Conservation (phyloP, 1,139 yeast genomes). For the Pichia sp. region DNA sequence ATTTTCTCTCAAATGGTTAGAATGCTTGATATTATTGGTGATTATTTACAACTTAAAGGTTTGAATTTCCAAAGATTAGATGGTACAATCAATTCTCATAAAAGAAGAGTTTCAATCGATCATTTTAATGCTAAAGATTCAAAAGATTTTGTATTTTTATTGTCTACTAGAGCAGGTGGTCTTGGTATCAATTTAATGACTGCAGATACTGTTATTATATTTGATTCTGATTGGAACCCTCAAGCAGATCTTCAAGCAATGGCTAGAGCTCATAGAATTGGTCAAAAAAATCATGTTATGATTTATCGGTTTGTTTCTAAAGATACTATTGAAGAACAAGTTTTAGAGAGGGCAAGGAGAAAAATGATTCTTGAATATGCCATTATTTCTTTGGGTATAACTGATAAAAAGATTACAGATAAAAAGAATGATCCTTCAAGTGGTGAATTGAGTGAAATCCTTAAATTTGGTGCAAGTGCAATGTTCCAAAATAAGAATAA, state of each 20-base stretch:
- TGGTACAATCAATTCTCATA: slow-evolving; percentile 94
- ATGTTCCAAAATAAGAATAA: slow-evolving; percentile 86
- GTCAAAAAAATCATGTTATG: slow-evolving; percentile 95
- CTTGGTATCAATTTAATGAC: slow-evolving; percentile 97
- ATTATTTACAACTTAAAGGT: slow-evolving; percentile 86
- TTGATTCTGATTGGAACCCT: slow-evolving; percentile 99
- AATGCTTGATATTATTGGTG: slow-evolving; percentile 91
- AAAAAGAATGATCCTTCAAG: slow-evolving; percentile 64
- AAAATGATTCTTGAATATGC: slow-evolving; percentile 98
- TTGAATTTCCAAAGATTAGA: slow-evolving; percentile 86
- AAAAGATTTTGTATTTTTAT: slow-evolving; percentile 81
- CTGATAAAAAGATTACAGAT: slow-evolving; percentile 56
- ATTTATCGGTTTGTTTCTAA: slow-evolving; percentile 94
- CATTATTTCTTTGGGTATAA: slow-evolving; percentile 89
- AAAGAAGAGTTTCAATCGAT: slow-evolving; percentile 89
- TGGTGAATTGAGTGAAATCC: slow-evolving; percentile 82
- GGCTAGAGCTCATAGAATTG: slow-evolving; percentile 99
- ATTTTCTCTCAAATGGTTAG: slow-evolving; percentile 97
- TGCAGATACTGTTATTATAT: slow-evolving; percentile 95
- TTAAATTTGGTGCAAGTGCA: slow-evolving; percentile 96
- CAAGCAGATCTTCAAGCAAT: slow-evolving; percentile 98
- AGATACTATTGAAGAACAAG: slow-evolving; percentile 96
- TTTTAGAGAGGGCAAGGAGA: slow-evolving; percentile 90
- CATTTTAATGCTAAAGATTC: slow-evolving; percentile 94
- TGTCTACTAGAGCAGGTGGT: slow-evolving; percentile 98